Evolutionary conservation across 2,329 filamentous ascomycete genomes (phyloP).

Genomic region (Hypoxylon sp.): DNA sequence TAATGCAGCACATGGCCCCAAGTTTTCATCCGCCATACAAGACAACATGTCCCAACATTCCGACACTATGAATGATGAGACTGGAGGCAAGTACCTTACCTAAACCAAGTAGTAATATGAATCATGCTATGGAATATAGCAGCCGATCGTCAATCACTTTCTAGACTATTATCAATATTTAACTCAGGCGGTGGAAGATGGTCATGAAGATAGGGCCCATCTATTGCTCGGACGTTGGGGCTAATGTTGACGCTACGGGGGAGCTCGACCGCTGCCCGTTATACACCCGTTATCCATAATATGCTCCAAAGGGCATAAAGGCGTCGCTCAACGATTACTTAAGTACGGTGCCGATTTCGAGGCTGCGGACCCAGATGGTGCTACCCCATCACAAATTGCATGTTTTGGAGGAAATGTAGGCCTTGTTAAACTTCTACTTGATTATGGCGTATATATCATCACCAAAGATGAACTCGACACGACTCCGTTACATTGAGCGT

Average conservation of each 20-base stretch:
- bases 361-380: background rate
- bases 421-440: background rate
- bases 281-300: background rate
- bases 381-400: background rate
- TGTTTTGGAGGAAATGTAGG: background rate
- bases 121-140: background rate
- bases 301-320: background rate
- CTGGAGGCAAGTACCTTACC: background rate
- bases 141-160: background rate
- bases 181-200: background rate
- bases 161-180: background rate
- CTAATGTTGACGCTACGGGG: background rate
- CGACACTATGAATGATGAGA: background rate
- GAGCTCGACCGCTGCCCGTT: background rate
- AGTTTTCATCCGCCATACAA: background rate
- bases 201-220: background rate
- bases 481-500: background rate
- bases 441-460: background rate
- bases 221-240: background rate
- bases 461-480: background rate
- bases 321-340: background rate
- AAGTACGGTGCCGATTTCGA: background rate
- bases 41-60: background rate
- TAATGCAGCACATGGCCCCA: background rate
- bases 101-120: background rate